Percentiles rank a stretch among this genome's conserved stretches.
Conservation (phyloP, 768 basidiomycete genomes). For the Crucibulum laeve region DNA sequence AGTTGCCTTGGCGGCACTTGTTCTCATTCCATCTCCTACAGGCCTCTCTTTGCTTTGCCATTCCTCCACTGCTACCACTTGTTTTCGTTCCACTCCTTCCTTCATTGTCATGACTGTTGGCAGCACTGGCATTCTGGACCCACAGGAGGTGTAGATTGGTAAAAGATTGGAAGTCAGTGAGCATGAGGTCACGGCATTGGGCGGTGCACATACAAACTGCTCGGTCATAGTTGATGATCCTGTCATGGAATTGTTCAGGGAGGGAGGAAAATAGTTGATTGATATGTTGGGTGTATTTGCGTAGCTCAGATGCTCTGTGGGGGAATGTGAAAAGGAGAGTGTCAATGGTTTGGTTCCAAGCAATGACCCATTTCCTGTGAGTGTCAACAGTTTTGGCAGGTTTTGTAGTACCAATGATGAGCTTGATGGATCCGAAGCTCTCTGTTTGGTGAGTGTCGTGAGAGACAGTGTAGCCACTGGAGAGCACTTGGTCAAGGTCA, state of each 20-base stretch:
- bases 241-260: background rate
- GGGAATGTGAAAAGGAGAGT: background rate
- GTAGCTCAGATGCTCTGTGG: background rate
- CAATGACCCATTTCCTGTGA: background rate
- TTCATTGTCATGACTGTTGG: background rate
- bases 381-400: background rate
- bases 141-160: background rate
- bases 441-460: background rate
- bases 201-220: conserved; percentile 14
- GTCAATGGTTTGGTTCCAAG: background rate
- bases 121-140: background rate
- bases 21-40: too few relatives aligned
- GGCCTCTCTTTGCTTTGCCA: too few relatives aligned
- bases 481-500: conserved; percentile 20
- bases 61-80: too few relatives aligned
- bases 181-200: conserved; percentile 4
- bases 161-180: background rate
- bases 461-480: conserved; percentile 10
- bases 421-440: background rate
- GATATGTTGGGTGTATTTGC: background rate
- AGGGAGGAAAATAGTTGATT: background rate
- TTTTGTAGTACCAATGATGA: background rate
- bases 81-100: background rate
- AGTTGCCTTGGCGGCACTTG: too few relatives aligned
- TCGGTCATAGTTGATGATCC: conserved; percentile 15